Percentiles rank a stretch among this genome's conserved stretches.
Evolutionary conservation across 2,329 filamentous ascomycete species (phyloP).

Genomic region (Ambrosiella xylebori): DNA sequence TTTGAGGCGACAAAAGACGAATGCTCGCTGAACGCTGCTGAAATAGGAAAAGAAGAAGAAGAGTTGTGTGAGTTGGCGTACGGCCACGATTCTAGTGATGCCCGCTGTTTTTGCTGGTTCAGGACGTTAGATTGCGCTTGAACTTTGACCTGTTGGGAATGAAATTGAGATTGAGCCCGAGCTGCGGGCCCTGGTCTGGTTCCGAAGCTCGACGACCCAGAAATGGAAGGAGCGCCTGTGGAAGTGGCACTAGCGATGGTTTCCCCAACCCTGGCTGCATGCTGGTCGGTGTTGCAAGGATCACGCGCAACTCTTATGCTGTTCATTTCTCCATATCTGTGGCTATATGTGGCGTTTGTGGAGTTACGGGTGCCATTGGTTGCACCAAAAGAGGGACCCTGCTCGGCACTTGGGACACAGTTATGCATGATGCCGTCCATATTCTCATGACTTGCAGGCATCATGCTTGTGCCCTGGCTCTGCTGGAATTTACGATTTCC

Average conservation of each 20-base stretch:
- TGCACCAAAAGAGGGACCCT: neutral
- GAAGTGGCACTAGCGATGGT: neutral
- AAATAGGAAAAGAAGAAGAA: neutral
- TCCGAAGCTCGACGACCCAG: conserved; percentile 1
- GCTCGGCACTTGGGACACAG: neutral
- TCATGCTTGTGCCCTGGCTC: neutral
- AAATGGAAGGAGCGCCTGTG: conserved; percentile 2
- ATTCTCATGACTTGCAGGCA: neutral
- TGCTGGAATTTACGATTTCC: neutral
- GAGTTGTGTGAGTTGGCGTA: neutral
- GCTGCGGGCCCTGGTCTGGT: conserved; percentile 1
- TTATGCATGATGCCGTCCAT: neutral
- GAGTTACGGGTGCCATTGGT: neutral
- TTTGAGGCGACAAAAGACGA: neutral
- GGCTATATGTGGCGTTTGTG: conserved; percentile 1
- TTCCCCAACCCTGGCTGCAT: neutral
- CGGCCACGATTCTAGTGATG: neutral
- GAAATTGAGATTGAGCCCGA: conserved; percentile 5
- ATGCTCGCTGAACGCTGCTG: neutral
- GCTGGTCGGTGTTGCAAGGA: neutral
- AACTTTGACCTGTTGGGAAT: conserved; percentile 2
- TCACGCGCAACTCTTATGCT: neutral
- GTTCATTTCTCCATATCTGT: neutral
- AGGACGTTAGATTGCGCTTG: conserved; percentile 3
- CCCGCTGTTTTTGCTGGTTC: neutral